Evolutionary conservation across 2,329 filamentous ascomycete species (phyloP).

Genomic region (Penicillium sp.): DNA sequence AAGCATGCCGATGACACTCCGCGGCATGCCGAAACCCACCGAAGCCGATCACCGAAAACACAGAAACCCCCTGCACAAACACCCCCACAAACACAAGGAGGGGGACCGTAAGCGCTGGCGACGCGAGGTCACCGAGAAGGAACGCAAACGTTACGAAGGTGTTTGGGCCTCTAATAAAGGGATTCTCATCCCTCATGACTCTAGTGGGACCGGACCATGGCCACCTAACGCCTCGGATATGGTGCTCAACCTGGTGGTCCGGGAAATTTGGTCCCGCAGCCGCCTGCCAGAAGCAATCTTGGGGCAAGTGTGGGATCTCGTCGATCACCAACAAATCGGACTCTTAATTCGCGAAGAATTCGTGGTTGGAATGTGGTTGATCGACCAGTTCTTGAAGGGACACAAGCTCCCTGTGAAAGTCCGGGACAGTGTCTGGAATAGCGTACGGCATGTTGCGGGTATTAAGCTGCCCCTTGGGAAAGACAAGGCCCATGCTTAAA

Average conservation of each 20-base stretch:
- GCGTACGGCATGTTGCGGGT: slow-evolving; percentile 41
- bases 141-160: slow-evolving; percentile 50
- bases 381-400: slow-evolving; percentile 49
- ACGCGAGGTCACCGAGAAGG: slow-evolving; percentile 43
- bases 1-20: slow-evolving; percentile 43
- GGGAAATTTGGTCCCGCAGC: slow-evolving; percentile 51
- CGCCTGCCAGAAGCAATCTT: slow-evolving; percentile 39
- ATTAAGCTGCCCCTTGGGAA: slow-evolving; percentile 28
- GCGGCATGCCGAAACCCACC: slow-evolving; percentile 36
- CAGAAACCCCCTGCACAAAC: slow-evolving; percentile 40
- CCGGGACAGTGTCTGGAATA: slow-evolving; percentile 48
- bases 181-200: slow-evolving; percentile 29
- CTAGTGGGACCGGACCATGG: slow-evolving; percentile 14
- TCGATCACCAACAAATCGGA: slow-evolving; percentile 38
- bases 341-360: slow-evolving; percentile 47
- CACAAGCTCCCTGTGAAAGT: slow-evolving; percentile 47
- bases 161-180: slow-evolving; percentile 52
- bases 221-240: slow-evolving; percentile 33
- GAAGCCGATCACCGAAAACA: slow-evolving; percentile 33
- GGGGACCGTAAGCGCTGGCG: slow-evolving; percentile 48
- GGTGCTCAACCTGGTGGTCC: slow-evolving; percentile 47
- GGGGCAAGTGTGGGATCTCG: slow-evolving; percentile 48
- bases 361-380: slow-evolving; percentile 51
- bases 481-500: neutral
- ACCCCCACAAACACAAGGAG: slow-evolving; percentile 50